Evolutionary conservation across 768 basidiomycete species (phyloP), one percentile per base, ranked within the genome.

Genomic region (Crassisporium funariophilum): DNA sequence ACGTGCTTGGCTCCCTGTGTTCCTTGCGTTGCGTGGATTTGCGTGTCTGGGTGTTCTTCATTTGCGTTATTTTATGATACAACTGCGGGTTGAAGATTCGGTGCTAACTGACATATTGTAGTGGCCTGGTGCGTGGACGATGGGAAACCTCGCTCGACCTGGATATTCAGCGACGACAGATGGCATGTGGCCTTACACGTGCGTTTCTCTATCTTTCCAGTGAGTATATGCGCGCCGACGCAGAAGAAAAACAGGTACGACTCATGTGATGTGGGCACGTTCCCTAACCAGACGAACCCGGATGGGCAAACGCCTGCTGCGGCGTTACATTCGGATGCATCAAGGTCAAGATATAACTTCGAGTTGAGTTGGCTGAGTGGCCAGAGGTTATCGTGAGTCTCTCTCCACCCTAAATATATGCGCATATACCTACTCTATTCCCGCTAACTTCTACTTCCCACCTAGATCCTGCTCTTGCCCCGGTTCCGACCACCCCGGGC

Each of bases 91-190:
- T n/a, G n/a, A 20, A 17, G 35, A 24, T 4, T 8, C 22, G 35
- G 12, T 33, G 13, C 23, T 49, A 35, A 48, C 23, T 13, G 5
- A 22, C 27, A n/a, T 21, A 12, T 19, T 43, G 3, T 36, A 85
- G 83, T 91, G 88, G 91, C 91, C 89, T 27, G 90, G 87, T 54
- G 80, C 78, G 2, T 93, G 91, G 91, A 89, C 87, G 15, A 87
- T 88, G 84, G 91, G 91, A 2, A 95, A 94, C 61, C 75, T 94
- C 4, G 91, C 82, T 1, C 70, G 92, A 29, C 82, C 91, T 0
- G 92, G 91, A 5, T 93, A 88, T 62, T 70, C 80, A 4, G 88
- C 84, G 0, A 82, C 88, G 1, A 86, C 86, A 1, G 90, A 93
- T 40, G 91, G 92, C 4, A 75, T 77, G 47, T 89, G 90, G 88